Percentiles rank a stretch among this genome's conserved stretches.
Conservation (phyloP, 306 rosid genomes). For the Quercus rubra region DNA sequence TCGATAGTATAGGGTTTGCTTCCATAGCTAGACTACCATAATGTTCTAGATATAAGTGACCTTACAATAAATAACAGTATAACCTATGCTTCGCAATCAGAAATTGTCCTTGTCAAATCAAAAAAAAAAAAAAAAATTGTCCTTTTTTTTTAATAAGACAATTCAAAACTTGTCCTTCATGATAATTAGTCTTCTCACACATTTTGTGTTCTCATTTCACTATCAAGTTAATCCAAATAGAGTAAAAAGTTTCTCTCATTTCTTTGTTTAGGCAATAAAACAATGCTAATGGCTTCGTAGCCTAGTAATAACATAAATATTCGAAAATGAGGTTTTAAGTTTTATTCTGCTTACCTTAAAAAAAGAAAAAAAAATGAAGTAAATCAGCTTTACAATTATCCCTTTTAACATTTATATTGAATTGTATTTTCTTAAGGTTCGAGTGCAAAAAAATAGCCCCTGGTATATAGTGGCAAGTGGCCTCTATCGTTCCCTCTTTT, state of each 20-base stretch:
- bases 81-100: background rate
- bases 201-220: no score
- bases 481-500: background rate
- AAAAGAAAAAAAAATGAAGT: no score
- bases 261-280: no score
- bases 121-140: no score
- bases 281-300: no score
- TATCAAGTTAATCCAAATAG: no score
- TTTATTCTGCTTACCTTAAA: background rate
- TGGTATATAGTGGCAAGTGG: background rate
- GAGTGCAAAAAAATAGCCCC: background rate
- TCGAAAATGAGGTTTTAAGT: no score
- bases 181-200: background rate
- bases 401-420: background rate
- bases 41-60: slow-evolving; percentile 5
- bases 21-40: slow-evolving; percentile 7
- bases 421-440: background rate
- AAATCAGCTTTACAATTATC: background rate
- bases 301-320: no score
- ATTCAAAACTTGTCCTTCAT: slow-evolving; percentile 2
- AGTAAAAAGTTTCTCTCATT: no score
- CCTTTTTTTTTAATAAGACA: background rate
- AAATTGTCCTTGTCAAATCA: no score
- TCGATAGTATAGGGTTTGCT: slow-evolving; percentile 2
- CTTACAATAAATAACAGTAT: background rate